Base-by-base conservation (phyloP, 1,284 basidiomycete species). In the Chondrostereum purpureum region DNA sequence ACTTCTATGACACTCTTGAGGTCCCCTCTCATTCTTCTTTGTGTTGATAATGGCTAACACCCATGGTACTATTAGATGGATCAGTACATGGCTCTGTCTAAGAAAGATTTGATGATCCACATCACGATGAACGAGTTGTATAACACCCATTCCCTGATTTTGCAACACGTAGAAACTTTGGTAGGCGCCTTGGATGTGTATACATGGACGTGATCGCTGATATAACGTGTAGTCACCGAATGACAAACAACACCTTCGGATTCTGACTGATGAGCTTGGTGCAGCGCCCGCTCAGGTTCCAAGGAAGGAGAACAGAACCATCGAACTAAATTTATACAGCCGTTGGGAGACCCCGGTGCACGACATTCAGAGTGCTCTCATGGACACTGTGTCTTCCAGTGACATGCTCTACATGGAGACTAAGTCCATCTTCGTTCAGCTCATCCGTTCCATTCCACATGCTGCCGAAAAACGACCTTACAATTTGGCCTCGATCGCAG, bases 361-460 rank as follows among this genome's bases (percentile, higher is more conserved):
- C 58, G 96, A 99, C 60, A 84, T 99, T 41, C 92, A 95, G 48
- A 92, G 87, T 16, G 92, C 95, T 1, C 79, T 99, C 53, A 95
- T 99, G 84, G 93, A 94, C 67, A 92, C 92, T 35, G 88, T 99
- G 33, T 98, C 96, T 17, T 92, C 93, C 47, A 92, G 89, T 61
- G 96, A 99, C 67, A 95, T 99, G 78, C 78, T 98, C 17, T 99
- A 98, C 72, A 98, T 99, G 92, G 96, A 99, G 65, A 90, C 96
- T 51, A 99, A 99, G 72, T 97, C 95, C 16, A 97, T 98, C 61
- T 95, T 99, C 61, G 96, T 99, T 31, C 92, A 97, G 63, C 80
- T 99, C 39, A 82, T 99, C 45, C 92, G 96, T 53, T 97, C 94
- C 19, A 82, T 99, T 51, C 95, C 95, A 0, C 78, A 86, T 44